Evolutionary conservation across 345 rosid genomes (phyloP), one percentile per base, ranked within the genome.

Genomic region (Syzygium aromaticum): DNA sequence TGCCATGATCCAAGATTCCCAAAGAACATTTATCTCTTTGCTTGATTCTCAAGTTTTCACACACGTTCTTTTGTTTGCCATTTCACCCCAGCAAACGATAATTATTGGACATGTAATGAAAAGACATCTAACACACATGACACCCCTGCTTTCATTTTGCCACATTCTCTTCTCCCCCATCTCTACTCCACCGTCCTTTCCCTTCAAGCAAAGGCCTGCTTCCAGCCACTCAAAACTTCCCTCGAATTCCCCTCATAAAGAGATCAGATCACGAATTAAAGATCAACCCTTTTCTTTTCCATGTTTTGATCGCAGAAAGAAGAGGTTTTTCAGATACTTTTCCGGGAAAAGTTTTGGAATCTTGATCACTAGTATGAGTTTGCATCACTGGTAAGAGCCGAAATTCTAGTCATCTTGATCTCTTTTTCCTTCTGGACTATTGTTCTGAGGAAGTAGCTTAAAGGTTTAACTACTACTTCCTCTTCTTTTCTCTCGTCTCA

Each of bases 1-100:
- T 90, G 53, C 91, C 88, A 77, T 67, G 52, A 90, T 88, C 49
- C 83, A 85, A 88, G 77, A 87, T 87, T 87, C 88, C 63, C 13
- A 59, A 23, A 38, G 54, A 51, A 87, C 88, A 30, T 86, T 54
- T 23, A 52, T 28, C 28, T 49, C n/a, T 80, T 80, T 49, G 22
- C 86, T 78, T 88, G 89, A 85, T 87, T 87, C 90, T 84, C 43
- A 88, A 87, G 86, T 84, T 54, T 87, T 80, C 59, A 61, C 82
- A 17, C 80, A 49, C 46, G 7, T 3, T 57, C 85, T 53, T 77
- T 57, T 86, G 40, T 77, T 21, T 38, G n/a, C 90, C 90, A 89
- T 87, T 84, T 86, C 43, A 19, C 78, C 54, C 57, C 82, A 40
- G 82, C 27, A 73, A 38, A 38, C 49, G 15, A 38, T 11, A 38